These are phyloP conservation scores for Arthonia radiata DNA, from an alignment of 495 filamentous ascomycete species.

Conservation along the genomic window DNA sequence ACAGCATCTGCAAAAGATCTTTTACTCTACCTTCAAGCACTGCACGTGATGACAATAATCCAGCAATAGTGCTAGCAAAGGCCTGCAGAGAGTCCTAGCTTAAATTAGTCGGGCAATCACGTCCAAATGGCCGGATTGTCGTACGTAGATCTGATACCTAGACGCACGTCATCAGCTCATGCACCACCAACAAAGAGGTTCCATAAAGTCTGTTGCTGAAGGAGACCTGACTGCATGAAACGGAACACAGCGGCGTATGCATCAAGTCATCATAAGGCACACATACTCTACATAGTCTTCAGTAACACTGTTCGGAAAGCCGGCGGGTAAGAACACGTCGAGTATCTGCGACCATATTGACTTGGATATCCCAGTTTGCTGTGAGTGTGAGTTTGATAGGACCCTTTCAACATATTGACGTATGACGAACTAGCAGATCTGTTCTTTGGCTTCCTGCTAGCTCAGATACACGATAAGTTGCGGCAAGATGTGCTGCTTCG, in stretches of 20 bases:
- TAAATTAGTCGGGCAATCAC: conserved; percentile 7
- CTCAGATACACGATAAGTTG: conserved; percentile 19
- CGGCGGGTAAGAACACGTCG: conserved; percentile 71
- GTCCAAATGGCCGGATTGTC: conserved; percentile 3
- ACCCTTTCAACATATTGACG: conserved; percentile 2
- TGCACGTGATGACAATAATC: conserved; percentile 65
- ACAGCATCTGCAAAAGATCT: conserved; percentile 1
- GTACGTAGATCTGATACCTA: conserved; percentile 56
- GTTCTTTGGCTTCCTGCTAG: conserved; percentile 1
- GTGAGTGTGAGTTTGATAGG: not conserved
- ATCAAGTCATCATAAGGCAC: too few relatives aligned
- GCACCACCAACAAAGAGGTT: not conserved
- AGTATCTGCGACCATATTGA: conserved; percentile 20
- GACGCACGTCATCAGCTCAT: too few relatives aligned
- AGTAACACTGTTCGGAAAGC: conserved; percentile 78
- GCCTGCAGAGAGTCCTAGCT: conserved; percentile 82
- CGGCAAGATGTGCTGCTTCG: conserved; percentile 23
- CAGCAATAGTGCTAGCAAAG: conserved; percentile 82
- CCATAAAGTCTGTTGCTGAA: conserved; percentile 1
- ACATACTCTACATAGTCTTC: conserved; percentile 62
- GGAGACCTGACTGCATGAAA: conserved; percentile 13
- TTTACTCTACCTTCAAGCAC: conserved; percentile 55
- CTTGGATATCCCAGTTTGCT: conserved; percentile 6
- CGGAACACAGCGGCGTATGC: too few relatives aligned
- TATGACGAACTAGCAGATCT: conserved; percentile 10